A percentile compares a stretch with the other conserved stretches of the same genome.
These are phyloP conservation scores for Tripidium arundinaceum DNA, from an alignment of 202 grass and related monocot species.

Conservation along the genomic window DNA sequence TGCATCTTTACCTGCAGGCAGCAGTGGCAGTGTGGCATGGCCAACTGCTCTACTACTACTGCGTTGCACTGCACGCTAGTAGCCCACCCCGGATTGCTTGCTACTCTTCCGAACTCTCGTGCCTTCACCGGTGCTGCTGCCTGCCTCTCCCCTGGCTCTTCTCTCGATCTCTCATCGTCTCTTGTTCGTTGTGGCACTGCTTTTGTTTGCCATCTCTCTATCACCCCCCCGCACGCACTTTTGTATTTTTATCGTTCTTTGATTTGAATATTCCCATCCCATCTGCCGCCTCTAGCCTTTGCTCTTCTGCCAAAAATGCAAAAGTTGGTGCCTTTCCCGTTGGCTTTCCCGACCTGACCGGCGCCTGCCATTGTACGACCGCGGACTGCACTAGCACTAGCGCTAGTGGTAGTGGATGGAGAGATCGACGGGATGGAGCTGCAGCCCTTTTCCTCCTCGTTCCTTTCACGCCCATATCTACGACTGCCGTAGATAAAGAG, in stretches of 20 bases:
- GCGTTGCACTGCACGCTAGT: background rate
- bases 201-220: slow-evolving; percentile 23
- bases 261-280: slow-evolving; percentile 43
- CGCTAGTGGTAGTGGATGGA: background rate
- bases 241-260: background rate
- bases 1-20: background rate
- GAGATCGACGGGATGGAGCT: background rate
- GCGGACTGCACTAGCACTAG: background rate
- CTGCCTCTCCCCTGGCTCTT: background rate
- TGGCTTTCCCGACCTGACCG: slow-evolving; percentile 39
- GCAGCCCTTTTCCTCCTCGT: background rate
- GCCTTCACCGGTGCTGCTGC: no score
- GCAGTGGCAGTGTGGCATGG: no score
- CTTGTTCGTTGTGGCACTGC: slow-evolving; percentile 5
- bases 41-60: no score
- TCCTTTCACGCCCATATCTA: slow-evolving; percentile 2
- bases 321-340: slow-evolving; percentile 44
- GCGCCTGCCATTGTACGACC: background rate
- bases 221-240: background rate
- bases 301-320: slow-evolving; percentile 34
- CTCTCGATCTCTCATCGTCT: background rate
- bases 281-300: slow-evolving; percentile 33
- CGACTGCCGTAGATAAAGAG: background rate
- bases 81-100: background rate
- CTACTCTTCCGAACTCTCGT: background rate